Evolutionary conservation across 495 filamentous ascomycete species (phyloP), one percentile per base, ranked within the genome.

Genomic region (Bacidia gigantensis): DNA sequence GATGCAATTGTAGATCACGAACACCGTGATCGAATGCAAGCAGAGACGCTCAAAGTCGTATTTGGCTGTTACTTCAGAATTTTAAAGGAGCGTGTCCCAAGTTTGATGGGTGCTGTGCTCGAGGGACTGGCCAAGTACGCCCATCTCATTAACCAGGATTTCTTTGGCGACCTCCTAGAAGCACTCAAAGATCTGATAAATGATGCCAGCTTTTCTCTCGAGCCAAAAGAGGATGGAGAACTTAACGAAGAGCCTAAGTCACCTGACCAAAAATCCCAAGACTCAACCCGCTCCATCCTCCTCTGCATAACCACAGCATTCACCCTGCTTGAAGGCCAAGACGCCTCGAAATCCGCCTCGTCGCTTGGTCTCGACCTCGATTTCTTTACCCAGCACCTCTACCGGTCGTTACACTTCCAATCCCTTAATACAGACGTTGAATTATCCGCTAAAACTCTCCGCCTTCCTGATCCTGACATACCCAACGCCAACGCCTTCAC

Each of bases 261-360:
- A 21, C 63, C 61, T 0, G 58, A 64, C 45, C 57, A 64, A 40
- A 10, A 45, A 25, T 39, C 54, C 24, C 76, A 85, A 14, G 86
- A 95, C 68, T 64, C 80, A 17, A 84, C 81, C 32, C 81, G 92
- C 50, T 86, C 95, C 66, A 74, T 86, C 20, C 80, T 98, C n/a
- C 84, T 98, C 54, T 95, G 88, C 71, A 89, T 87, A 46, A 84
- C 87, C 62, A 98, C 92, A 2, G 93, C 93, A 14, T 96, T 97
- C 63, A 86, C 89, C 10, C 78, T 98, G 1, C 76, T 98, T 46
- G 80, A 87, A 57, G 90, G 92, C 46, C 92, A 98, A 69, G 86
- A 92, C 58, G 76, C 68, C 51, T 70, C 70, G 59, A 75, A 72
- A 58, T 81, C 85, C 2, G 82, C 84, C 53, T 64, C 68, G 17